These are phyloP conservation scores for Thalassiosira mediterranea DNA, from an alignment of 352 stramenopile species.

Conservation along the genomic window DNA sequence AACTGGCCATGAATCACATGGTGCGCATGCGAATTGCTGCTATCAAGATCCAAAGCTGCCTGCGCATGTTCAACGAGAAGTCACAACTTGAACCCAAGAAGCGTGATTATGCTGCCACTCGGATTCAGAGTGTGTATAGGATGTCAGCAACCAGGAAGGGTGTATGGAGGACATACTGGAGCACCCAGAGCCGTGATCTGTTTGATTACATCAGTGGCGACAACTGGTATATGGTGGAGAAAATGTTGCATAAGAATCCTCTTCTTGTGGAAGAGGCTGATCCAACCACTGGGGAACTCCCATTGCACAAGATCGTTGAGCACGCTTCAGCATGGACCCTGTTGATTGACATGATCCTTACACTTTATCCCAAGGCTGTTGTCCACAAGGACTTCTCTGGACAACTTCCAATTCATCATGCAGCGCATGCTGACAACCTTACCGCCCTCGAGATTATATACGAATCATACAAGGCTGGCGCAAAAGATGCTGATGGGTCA, in stretches of 20 bases:
- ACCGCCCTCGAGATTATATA: conserved; percentile 83
- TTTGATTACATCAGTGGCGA: conserved; percentile 78
- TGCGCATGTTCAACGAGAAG: conserved; percentile 40
- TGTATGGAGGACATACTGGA: conserved; percentile 56
- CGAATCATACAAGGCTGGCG: conserved; percentile 83
- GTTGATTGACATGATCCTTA: conserved; percentile 83
- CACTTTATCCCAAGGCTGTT: conserved; percentile 82
- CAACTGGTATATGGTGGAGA: conserved; percentile 85
- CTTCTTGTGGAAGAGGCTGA: conserved; percentile 76
- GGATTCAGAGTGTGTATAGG: conserved; percentile 60
- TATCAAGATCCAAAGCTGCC: conserved; percentile 48
- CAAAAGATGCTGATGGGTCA: conserved; percentile 77
- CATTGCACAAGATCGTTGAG: conserved; percentile 81
- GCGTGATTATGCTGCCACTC: conserved; percentile 44
- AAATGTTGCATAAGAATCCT: conserved; percentile 82
- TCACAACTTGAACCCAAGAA: conserved; percentile 35
- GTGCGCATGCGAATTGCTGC: conserved; percentile 26
- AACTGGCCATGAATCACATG: conserved; percentile 34
- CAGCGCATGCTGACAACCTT: conserved; percentile 75
- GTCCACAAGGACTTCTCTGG: conserved; percentile 82
- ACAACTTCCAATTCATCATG: conserved; percentile 82
- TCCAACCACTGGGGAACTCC: conserved; percentile 70
- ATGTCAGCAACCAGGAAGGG: conserved; percentile 50
- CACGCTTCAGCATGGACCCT: conserved; percentile 76
- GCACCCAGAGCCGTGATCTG: conserved; percentile 57